phyloP scores from a whole-genome alignment of 257 asterid genomes.

The Prunella vulgaris region DNA sequence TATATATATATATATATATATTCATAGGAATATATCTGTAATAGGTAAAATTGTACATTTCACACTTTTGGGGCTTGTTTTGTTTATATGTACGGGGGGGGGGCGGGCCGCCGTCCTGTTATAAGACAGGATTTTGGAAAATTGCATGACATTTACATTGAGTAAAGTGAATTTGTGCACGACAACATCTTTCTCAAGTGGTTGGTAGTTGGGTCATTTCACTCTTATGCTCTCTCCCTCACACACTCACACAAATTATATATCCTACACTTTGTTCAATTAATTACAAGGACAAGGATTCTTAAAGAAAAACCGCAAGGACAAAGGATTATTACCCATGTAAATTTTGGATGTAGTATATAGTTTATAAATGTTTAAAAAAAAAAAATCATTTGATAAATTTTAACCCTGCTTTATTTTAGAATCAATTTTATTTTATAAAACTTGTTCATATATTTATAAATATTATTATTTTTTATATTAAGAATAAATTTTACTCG shows the following conservation, averaged over 20 bases:
- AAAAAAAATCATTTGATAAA: too few species aligned
- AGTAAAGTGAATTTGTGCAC: conserved; percentile 13
- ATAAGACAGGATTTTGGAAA: conserved; percentile 12
- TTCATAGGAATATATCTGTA: too few species aligned
- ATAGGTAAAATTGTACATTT: neutral
- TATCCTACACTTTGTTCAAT: neutral
- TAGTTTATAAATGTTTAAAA: neutral
- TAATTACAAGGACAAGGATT: neutral
- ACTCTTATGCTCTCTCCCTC: conserved; percentile 1
- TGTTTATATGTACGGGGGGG: neutral
- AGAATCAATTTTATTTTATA: too few species aligned
- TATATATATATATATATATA: too few species aligned
- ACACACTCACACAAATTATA: too few species aligned
- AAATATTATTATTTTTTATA: too few species aligned
- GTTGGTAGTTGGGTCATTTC: conserved; percentile 41
- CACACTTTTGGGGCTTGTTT: neutral
- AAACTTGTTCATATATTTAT: too few species aligned
- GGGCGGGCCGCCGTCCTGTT: too few species aligned
- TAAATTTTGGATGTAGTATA: neutral
- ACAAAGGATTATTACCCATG: neutral
- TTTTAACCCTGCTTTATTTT: too few species aligned
- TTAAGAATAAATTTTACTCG: too few species aligned
- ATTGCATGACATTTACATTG: conserved; percentile 15
- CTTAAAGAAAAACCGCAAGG: too few species aligned
- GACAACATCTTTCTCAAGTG: conserved; percentile 21